These are phyloP conservation scores for Xylaria sp. DNA, from an alignment of 2,329 filamentous ascomycete species.

Conservation along the genomic window DNA sequence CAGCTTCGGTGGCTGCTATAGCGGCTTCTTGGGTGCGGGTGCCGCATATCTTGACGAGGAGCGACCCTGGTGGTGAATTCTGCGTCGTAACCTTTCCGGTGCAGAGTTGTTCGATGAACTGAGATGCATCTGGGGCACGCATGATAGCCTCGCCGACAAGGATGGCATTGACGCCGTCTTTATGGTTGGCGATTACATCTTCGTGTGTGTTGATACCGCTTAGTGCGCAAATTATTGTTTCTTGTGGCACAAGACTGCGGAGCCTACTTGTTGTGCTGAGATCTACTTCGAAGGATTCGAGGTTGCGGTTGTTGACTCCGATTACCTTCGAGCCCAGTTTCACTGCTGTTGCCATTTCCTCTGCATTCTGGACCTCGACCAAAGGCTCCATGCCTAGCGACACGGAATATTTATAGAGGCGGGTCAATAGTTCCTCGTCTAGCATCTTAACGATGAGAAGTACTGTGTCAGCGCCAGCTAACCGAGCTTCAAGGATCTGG, in stretches of 20 bases:
- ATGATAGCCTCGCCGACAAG: conserved; percentile 96
- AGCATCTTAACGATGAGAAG: conserved; percentile 99
- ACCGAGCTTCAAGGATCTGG: conserved; percentile 91
- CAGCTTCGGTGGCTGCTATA: conserved; percentile 80
- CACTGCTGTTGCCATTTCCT: conserved; percentile 91
- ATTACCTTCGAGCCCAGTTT: conserved; percentile 89
- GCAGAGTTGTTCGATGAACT: conserved; percentile 87
- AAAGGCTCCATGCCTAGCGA: conserved; percentile 96
- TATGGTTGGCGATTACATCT: conserved; percentile 88
- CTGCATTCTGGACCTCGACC: conserved; percentile 93
- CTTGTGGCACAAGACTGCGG: conserved; percentile 84
- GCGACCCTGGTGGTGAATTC: conserved; percentile 53
- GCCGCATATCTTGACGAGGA: conserved; percentile 94
- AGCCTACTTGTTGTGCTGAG: conserved; percentile 89
- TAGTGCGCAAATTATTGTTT: conserved; percentile 89
- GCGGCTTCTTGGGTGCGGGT: conserved; percentile 86
- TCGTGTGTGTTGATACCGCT: conserved; percentile 91
- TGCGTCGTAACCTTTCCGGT: conserved; percentile 59
- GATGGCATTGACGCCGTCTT: conserved; percentile 90
- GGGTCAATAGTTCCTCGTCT: conserved; percentile 74
- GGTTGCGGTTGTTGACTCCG: conserved; percentile 96
- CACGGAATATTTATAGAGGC: conserved; percentile 87
- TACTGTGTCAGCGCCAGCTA: conserved; percentile 94
- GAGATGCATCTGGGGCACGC: conserved; percentile 82
- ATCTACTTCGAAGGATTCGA: conserved; percentile 97